Conservation (phyloP, 2,329 filamentous ascomycete genomes). For the Penicillium fuscoglaucum region DNA sequence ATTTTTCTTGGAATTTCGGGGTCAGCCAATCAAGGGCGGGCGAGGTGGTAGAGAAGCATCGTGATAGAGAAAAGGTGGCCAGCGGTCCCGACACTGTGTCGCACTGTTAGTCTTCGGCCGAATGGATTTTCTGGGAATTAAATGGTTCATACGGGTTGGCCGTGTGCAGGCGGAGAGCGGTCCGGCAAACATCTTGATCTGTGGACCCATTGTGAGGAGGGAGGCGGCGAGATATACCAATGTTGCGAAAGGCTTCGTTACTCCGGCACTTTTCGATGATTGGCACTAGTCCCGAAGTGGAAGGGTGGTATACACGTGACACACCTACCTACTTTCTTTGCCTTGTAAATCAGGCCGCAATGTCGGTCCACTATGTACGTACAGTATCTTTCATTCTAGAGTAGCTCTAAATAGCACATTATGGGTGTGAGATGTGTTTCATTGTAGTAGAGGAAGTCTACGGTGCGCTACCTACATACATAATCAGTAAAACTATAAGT, state of each 20-base stretch:
- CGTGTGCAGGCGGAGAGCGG: constrained; percentile 37
- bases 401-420: background rate
- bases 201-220: constrained; percentile 35
- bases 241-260: constrained; percentile 13
- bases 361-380: background rate
- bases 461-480: too few species aligned
- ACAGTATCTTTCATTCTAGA: background rate
- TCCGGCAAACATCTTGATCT: constrained; percentile 39
- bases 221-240: constrained; percentile 11
- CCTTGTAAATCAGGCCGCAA: background rate
- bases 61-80: constrained; percentile 45
- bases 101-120: constrained; percentile 22
- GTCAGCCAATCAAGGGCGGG: constrained; percentile 72
- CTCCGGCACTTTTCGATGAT: constrained; percentile 25
- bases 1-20: constrained; percentile 74
- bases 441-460: background rate
- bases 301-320: background rate
- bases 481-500: background rate
- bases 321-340: background rate
- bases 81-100: constrained; percentile 31
- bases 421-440: too few species aligned
- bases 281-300: constrained; percentile 16
- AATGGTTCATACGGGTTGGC: constrained; percentile 34
- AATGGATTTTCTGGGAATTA: constrained; percentile 11
- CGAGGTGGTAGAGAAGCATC: constrained; percentile 72